Base-by-base conservation (phyloP, 129 eudicot genomes). In the Tagetes erecta region DNA sequence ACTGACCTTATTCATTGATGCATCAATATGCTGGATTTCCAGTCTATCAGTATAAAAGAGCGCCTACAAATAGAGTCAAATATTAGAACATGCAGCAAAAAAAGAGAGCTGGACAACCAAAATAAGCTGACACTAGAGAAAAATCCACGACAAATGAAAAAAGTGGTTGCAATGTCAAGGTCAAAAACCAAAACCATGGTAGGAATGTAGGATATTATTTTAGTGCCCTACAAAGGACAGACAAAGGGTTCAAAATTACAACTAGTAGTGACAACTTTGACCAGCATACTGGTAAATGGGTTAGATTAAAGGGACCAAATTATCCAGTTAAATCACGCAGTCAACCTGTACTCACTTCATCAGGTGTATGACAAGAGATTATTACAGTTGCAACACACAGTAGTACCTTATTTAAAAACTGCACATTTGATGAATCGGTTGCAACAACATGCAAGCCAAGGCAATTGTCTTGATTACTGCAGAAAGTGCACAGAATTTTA, bases 401-500 rank as follows among this genome's bases (percentile, higher is more conserved):
- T 45, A 30, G 27, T 68, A 92, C 95, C 96, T 90, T 93, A 78
- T 93, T 84, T 51, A 86, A 81, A 39, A 87, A 78, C 70, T 84
- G 84, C 58, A 73, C 67, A 64, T 93, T 93, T 62, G 82, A 73
- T 36, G 96, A 80, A 87, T 93, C 95, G 8, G 98, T 84, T 64
- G 96, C 98, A 82, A 90, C 81, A 53, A 90, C 90, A 67, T 86
- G 87, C 40, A 93, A 83, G n/a, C 98, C 98, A 65, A 93, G 89
- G 75, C 91, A 87, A 72, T 60, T 76, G 51, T 81, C 80, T 68
- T 84, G 76, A 74, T 76, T 71, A 68, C 51, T 30, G 75, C 98
- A 93, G 73, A 86, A 86, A 73, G 92, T 93, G 81, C 98, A 93
- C 74, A 84, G 76, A 6, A 88, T 47, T 13, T 84, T 73, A 57